Conservation (phyloP, 1,139 yeast species). For the Suzukiozyma palmioleophila region DNA sequence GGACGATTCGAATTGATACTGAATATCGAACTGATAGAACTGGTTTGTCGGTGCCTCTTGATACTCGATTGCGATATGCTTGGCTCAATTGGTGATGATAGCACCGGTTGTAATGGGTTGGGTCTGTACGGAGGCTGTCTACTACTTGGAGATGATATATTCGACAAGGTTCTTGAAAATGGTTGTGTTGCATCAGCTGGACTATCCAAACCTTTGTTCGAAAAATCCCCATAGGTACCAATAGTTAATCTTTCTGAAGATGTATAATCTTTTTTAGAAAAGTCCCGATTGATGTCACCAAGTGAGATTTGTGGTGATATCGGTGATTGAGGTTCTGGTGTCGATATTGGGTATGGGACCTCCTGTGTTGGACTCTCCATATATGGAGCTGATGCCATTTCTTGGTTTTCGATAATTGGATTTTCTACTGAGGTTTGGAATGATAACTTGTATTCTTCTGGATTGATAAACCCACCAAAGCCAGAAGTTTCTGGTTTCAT, state of each 20-base stretch:
- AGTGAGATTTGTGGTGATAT: background rate
- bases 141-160: background rate
- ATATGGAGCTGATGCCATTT: background rate
- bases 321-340: conserved; percentile 1
- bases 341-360: conserved; percentile 2
- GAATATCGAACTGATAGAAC: conserved; percentile 35
- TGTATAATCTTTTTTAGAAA: background rate
- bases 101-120: background rate
- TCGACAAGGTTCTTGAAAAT: conserved; percentile 5
- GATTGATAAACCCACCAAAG: conserved; percentile 1
- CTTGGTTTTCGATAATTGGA: conserved; percentile 3
- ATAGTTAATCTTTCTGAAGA: background rate
- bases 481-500: background rate
- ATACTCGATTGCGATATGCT: conserved; percentile 4
- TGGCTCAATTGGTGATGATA: conserved; percentile 3
- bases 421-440: background rate
- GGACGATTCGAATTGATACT: conserved; percentile 33
- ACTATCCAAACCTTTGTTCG: background rate
- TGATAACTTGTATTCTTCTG: conserved; percentile 2
- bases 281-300: background rate
- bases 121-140: conserved; percentile 3
- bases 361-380: background rate
- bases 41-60: conserved; percentile 20
- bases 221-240: conserved; percentile 5
- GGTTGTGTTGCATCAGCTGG: background rate